A percentile compares a stretch with the other conserved stretches of the same genome.
Conservation (phyloP, 805 yeast genomes). For the Cyberlindnera meyerae region DNA sequence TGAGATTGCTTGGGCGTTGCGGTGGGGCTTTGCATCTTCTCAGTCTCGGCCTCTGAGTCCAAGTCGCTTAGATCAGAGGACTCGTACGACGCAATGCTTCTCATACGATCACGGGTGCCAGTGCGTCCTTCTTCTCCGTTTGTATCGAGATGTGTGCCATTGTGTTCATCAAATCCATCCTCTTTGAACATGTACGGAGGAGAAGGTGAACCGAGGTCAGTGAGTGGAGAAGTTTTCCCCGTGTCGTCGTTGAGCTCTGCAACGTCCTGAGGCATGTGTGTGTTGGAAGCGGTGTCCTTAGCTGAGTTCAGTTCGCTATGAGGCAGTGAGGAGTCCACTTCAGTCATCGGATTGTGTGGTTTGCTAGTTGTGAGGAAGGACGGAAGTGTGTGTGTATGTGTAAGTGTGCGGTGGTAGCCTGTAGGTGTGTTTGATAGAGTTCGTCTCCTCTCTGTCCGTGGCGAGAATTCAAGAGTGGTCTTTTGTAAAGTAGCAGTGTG, state of each 20-base stretch:
- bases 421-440: neutral
- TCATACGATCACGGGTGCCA: conserved; percentile 15
- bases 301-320: conserved; percentile 3
- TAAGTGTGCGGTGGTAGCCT: too few relatives aligned
- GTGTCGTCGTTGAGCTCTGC: conserved; percentile 9
- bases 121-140: conserved; percentile 2
- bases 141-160: conserved; percentile 4
- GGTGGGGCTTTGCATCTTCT: conserved; percentile 57
- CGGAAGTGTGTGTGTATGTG: neutral
- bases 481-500: too few relatives aligned
- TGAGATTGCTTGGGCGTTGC: conserved; percentile 29
- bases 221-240: conserved; percentile 26
- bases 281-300: neutral
- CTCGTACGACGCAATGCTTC: conserved; percentile 24
- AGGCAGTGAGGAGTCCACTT: conserved; percentile 9
- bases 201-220: conserved; percentile 24
- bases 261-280: neutral
- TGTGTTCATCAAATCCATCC: conserved; percentile 5
- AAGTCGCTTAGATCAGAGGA: conserved; percentile 50
- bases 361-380: neutral
- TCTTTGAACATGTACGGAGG: conserved; percentile 14
- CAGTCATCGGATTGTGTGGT: conserved; percentile 14
- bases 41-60: conserved; percentile 89
- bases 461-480: too few relatives aligned
- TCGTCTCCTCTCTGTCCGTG: too few relatives aligned